Evolutionary conservation across 2,329 filamentous ascomycete species (phyloP).

Genomic region (Aspergillus quadricinctus): DNA sequence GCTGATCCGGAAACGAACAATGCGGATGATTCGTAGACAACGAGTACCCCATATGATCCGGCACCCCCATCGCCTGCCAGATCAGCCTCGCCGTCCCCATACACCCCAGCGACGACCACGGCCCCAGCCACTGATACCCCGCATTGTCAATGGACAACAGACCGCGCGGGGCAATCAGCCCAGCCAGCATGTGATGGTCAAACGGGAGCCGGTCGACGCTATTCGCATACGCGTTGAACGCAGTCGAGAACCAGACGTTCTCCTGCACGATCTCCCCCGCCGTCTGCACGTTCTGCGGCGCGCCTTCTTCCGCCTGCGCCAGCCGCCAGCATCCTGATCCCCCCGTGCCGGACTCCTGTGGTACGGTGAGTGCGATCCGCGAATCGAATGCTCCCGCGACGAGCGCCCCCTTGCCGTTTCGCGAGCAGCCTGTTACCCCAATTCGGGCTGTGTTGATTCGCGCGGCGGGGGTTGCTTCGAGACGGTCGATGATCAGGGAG

Average conservation of each 20-base stretch:
- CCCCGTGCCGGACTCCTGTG: conserved; percentile 60
- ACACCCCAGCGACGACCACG: conserved; percentile 4
- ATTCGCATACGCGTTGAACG: conserved; percentile 51
- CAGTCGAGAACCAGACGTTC: conserved; percentile 60
- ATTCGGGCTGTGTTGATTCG: conserved; percentile 48
- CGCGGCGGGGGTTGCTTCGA: conserved; percentile 47
- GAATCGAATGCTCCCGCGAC: conserved; percentile 56
- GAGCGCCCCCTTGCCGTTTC: conserved; percentile 62
- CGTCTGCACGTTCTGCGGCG: conserved; percentile 58
- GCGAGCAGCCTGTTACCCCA: conserved; percentile 60
- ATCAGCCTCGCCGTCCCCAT: conserved; percentile 1
- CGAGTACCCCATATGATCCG: conserved; percentile 51
- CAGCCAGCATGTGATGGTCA: conserved; percentile 57
- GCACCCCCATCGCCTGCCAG: conserved; percentile 3
- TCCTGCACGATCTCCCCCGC: conserved; percentile 55
- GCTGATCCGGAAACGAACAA: conserved; percentile 52
- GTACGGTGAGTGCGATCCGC: conserved; percentile 58
- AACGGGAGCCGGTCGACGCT: conserved; percentile 47
- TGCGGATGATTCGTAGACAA: conserved; percentile 53
- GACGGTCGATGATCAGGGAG: conserved; percentile 55
- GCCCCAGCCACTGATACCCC: conserved; percentile 6
- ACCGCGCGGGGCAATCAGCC: conserved; percentile 53
- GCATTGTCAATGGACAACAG: conserved; percentile 32
- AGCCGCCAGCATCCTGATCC: conserved; percentile 60
- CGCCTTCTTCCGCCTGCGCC: conserved; percentile 46